These are phyloP conservation scores for Blumeria graminis DNA, from an alignment of 2,329 filamentous ascomycete genomes.

Conservation along the genomic window DNA sequence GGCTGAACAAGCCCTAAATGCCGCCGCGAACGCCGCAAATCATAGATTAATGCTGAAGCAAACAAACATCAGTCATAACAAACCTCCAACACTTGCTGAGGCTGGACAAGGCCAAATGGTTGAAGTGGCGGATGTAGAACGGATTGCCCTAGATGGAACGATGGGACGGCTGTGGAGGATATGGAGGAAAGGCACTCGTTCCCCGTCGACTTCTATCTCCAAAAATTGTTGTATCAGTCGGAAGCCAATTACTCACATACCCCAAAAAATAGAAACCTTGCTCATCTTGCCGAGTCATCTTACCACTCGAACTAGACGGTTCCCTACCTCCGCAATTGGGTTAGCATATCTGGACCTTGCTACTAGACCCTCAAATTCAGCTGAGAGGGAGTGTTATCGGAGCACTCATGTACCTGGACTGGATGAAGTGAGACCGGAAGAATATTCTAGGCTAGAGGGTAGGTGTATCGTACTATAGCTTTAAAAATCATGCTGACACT, in stretches of 20 bases:
- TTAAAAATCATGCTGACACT: too few relatives aligned
- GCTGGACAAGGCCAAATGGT: constrained; percentile 49
- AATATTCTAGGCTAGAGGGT: too few relatives aligned
- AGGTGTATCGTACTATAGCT: too few relatives aligned
- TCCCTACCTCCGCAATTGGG: neutral
- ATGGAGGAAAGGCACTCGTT: constrained; percentile 71
- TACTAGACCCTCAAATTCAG: neutral
- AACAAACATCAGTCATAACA: constrained; percentile 29
- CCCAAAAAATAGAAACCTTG: too few relatives aligned
- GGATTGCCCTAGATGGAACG: constrained; percentile 70
- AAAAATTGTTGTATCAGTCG: constrained; percentile 17
- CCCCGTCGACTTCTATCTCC: constrained; percentile 24
- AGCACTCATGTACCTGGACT: too few relatives aligned
- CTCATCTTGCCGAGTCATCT: too few relatives aligned
- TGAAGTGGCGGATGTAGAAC: constrained; percentile 79
- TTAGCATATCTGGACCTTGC: neutral
- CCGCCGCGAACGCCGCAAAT: constrained; percentile 66
- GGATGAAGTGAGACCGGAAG: too few relatives aligned
- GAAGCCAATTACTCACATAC: too few relatives aligned
- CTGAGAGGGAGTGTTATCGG: too few relatives aligned
- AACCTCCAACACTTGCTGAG: constrained; percentile 20
- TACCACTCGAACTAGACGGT: too few relatives aligned
- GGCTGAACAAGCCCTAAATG: constrained; percentile 71
- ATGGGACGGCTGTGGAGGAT: constrained; percentile 78
- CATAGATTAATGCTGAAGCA: constrained; percentile 35